These are phyloP conservation scores for Paxillus rubicundulus DNA, from an alignment of 768 basidiomycete species.

Conservation along the genomic window DNA sequence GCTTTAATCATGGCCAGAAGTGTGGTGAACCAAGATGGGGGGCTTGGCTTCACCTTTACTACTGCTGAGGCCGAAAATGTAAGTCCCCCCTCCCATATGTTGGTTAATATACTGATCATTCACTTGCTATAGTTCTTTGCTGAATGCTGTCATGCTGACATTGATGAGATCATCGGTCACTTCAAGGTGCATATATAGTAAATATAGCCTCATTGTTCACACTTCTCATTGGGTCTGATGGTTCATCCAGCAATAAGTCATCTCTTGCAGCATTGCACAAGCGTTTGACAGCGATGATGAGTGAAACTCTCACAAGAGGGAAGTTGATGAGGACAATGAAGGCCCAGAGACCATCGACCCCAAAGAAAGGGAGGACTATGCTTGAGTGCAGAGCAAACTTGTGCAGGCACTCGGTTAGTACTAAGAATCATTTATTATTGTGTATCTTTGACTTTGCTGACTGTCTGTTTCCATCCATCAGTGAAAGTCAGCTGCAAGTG, in stretches of 20 bases:
- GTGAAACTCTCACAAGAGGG: not conserved
- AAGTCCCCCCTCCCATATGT: not conserved
- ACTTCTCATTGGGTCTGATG: not conserved
- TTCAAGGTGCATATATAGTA: constrained; percentile 4
- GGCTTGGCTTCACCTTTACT: not conserved
- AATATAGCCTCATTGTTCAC: not conserved
- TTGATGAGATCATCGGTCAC: not conserved
- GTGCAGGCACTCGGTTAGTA: not conserved
- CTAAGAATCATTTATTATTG: not conserved
- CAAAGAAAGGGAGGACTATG: not conserved
- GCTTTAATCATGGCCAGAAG: not conserved
- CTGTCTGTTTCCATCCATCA: not conserved
- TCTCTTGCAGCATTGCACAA: not conserved
- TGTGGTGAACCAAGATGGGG: not conserved
- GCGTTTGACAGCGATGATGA: not conserved
- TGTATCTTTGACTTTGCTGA: not conserved
- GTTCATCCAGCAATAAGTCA: not conserved
- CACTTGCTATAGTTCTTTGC: not conserved
- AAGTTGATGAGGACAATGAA: not conserved
- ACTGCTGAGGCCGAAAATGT: not conserved
- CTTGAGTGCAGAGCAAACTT: not conserved
- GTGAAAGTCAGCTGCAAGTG: not conserved
- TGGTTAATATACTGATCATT: not conserved
- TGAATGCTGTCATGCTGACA: not conserved
- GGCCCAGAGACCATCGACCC: not conserved